Conservation (phyloP, 805 yeast genomes). For the Starmerella bacillaris region DNA sequence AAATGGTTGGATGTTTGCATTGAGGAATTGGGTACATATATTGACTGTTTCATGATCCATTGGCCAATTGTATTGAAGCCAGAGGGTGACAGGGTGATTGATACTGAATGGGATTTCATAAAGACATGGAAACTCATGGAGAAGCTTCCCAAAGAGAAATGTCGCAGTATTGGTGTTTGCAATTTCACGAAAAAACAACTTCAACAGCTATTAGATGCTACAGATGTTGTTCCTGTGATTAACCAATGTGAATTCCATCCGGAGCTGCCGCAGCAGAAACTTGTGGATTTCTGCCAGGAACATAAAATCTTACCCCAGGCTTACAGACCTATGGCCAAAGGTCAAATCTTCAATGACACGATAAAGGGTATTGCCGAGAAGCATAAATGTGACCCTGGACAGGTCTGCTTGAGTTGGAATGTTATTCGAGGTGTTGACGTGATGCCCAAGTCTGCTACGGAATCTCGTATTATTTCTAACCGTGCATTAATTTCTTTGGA, state of each 20-base stretch:
- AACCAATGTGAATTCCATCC: conserved; percentile 68
- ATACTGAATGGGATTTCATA: conserved; percentile 28
- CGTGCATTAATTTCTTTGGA: conserved; percentile 27
- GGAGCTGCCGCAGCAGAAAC: conserved; percentile 43
- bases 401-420: conserved; percentile 46
- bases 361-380: conserved; percentile 40
- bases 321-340: conserved; percentile 57
- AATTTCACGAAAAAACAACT: conserved; percentile 41
- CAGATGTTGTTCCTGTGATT: conserved; percentile 41
- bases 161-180: conserved; percentile 54
- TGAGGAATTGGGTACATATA: conserved; percentile 46
- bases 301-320: conserved; percentile 47
- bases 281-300: conserved; percentile 33
- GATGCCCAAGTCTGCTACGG: conserved; percentile 54
- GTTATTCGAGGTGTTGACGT: conserved; percentile 42
- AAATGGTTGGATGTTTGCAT: conserved; percentile 43
- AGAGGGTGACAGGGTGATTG: conserved; percentile 15
- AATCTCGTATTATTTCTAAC: conserved; percentile 37
- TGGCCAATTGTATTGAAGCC: conserved; percentile 41
- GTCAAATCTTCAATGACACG: conserved; percentile 32
- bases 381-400: conserved; percentile 35
- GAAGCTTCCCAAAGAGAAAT: conserved; percentile 35
- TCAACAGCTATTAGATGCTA: conserved; percentile 29
- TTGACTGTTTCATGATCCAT: conserved; percentile 63
- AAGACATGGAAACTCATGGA: conserved; percentile 42